Evolutionary conservation across 306 rosid genomes (phyloP).

Genomic region (Prunus mume): DNA sequence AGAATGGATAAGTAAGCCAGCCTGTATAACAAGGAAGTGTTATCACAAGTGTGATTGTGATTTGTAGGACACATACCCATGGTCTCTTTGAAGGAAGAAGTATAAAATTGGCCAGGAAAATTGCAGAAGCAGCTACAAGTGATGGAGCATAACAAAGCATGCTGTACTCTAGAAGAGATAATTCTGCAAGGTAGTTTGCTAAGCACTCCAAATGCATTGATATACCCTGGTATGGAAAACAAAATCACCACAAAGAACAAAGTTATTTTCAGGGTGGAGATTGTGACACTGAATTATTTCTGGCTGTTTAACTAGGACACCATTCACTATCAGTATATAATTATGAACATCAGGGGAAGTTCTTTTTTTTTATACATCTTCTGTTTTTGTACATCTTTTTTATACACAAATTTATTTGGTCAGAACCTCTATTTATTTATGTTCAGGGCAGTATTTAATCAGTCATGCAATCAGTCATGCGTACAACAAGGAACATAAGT

Average conservation of each 20-base stretch:
- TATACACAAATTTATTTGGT: no score
- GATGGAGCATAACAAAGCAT: slow-evolving; percentile 90
- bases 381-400: no score
- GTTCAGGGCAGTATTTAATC: neutral
- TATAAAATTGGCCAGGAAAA: slow-evolving; percentile 74
- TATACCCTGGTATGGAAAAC: slow-evolving; percentile 31
- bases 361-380: no score
- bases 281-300: no score
- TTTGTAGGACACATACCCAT: slow-evolving; percentile 55
- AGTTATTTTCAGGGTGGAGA: neutral
- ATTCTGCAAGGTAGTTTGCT: slow-evolving; percentile 77
- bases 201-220: slow-evolving; percentile 86
- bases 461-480: neutral
- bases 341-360: neutral
- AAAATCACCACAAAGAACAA: neutral
- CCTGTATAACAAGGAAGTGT: neutral
- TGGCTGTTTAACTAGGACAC: no score
- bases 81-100: slow-evolving; percentile 70
- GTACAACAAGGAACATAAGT: neutral
- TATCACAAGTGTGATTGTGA: no score
- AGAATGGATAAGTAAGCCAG: neutral
- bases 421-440: neutral
- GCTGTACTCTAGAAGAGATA: slow-evolving; percentile 80
- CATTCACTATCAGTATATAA: neutral
- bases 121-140: slow-evolving; percentile 76